Base-by-base conservation (phyloP, 176 grass and related monocot species). In the Lolium multiflorum region DNA sequence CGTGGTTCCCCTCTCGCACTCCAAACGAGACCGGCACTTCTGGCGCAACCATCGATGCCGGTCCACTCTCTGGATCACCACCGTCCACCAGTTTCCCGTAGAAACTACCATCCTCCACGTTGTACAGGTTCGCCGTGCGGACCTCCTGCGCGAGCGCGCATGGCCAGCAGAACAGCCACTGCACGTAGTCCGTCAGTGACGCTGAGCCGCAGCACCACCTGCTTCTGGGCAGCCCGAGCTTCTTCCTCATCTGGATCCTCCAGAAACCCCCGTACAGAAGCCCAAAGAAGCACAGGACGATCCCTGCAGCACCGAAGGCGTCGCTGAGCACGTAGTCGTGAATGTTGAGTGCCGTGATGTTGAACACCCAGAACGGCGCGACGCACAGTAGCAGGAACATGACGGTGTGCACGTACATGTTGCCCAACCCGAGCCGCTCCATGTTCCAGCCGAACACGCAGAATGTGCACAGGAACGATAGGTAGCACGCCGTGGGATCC, bases 361-460 rank as follows among this genome's bases (percentile, higher is more conserved):
- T 96, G 87, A 98, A 98, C 55, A 96, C 90, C 92, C 94, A 98
- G 59, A 98, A 98, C 2, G 96, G 96, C 48, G 92, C 85, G 3
- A 91, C 44, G 82, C 96, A 98, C 56, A 98, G 83, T 61, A 98
- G 88, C 48, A 98, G 79, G 74, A 96, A 96, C 48, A 88, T 94
- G 37, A 83, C 26, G 4, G 93, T 88, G 79, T 98, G 96, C 20
- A 96, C 82, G 70, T 92, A 98, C 96, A 98, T 98, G 84, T 98
- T 96, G 18, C 93, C 92, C 71, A 98, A 91, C 39, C 96, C 92
- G 35, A 98, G 82, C 76, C 96, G 87, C 84, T 98, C 93, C 93
- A 96, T 94, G 75, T 98, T 98, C 96, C 96, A 98, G 3, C 97
- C 94, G 10, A 98, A 96, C 65, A 98, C 97, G 85, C 97, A 98